Evolutionary conservation across 139 green algal genomes (phyloP).

Genomic region (Dunaliella sp.): DNA sequence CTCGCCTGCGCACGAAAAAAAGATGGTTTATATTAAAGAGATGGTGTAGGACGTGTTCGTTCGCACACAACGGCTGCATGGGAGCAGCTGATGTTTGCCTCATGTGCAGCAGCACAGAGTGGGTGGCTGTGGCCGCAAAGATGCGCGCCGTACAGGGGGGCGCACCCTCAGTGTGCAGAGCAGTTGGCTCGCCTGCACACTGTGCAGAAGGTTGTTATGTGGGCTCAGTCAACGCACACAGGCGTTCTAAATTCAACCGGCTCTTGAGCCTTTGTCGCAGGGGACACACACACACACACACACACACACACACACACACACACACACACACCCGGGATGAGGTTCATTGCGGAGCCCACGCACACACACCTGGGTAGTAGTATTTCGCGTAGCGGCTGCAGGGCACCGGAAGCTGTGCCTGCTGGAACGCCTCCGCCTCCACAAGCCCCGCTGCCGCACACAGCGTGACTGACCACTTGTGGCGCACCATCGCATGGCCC

Average conservation of each 20-base stretch:
- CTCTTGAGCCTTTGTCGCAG: no score
- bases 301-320: no score
- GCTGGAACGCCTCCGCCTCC: background rate
- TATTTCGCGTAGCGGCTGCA: conserved; percentile 7
- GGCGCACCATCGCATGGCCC: conserved; percentile 8
- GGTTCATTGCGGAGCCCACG: no score
- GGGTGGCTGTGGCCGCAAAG: conserved; percentile 21
- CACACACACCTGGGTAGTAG: conserved; percentile 16
- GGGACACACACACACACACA: no score
- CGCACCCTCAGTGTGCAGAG: conserved; percentile 22
- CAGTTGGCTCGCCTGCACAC: conserved; percentile 1
- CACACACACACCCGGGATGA: no score
- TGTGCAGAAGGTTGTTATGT: no score
- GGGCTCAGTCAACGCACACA: no score
- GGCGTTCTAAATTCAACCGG: no score
- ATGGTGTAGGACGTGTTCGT: no score
- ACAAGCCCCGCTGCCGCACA: conserved; percentile 4
- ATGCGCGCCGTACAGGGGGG: conserved; percentile 1
- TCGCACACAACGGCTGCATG: no score
- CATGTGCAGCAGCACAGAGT: conserved; percentile 10
- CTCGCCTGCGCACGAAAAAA: conserved; percentile 6
- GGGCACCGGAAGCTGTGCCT: conserved; percentile 4
- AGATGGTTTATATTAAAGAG: no score
- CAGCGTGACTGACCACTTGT: conserved; percentile 20
- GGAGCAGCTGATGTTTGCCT: no score